Evolutionary conservation across 2,329 filamentous ascomycete species (phyloP).

Genomic region (Septoria petroselini): DNA sequence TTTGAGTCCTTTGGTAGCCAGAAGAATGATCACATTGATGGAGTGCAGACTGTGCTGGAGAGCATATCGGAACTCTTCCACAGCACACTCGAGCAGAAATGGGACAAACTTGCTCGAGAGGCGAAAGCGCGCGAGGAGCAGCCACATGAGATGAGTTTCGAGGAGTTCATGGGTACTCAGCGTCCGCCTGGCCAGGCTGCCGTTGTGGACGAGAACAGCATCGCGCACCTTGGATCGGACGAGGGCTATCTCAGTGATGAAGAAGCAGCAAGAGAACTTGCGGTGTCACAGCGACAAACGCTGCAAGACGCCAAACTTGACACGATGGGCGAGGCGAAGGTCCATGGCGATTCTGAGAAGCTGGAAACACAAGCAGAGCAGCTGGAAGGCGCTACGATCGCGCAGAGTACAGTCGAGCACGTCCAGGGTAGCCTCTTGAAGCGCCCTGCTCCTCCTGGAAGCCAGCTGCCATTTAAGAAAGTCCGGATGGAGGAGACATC

Average conservation of each 20-base stretch:
- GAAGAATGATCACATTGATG: constrained; percentile 49
- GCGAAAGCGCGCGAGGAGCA: constrained; percentile 15
- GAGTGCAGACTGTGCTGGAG: constrained; percentile 72
- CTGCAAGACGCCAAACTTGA: constrained; percentile 24
- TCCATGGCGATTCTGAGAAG: constrained; percentile 18
- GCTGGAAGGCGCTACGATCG: constrained; percentile 17
- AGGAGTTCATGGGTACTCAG: constrained; percentile 1
- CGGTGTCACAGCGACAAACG: constrained; percentile 34
- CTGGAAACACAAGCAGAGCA: constrained; percentile 26
- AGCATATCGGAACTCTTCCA: constrained; percentile 87
- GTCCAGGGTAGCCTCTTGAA: constrained; percentile 19
- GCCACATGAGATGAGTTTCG: constrained; percentile 11
- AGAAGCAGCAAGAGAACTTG: constrained; percentile 38
- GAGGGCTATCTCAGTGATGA: constrained; percentile 45
- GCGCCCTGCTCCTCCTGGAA: constrained; percentile 21
- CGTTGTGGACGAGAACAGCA: constrained; percentile 63
- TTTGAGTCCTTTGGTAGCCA: constrained; percentile 66
- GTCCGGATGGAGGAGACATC: constrained; percentile 16
- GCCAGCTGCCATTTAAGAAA: constrained; percentile 29
- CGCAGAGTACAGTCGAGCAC: constrained; percentile 10
- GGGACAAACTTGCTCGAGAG: constrained; percentile 9
- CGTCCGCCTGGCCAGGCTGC: constrained; percentile 36
- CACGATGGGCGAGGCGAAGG: constrained; percentile 27
- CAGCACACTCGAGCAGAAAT: constrained; percentile 34
- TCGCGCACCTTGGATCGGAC: constrained; percentile 47